Conservation (phyloP, 768 basidiomycete species). For the Tulasnella sp. region DNA sequence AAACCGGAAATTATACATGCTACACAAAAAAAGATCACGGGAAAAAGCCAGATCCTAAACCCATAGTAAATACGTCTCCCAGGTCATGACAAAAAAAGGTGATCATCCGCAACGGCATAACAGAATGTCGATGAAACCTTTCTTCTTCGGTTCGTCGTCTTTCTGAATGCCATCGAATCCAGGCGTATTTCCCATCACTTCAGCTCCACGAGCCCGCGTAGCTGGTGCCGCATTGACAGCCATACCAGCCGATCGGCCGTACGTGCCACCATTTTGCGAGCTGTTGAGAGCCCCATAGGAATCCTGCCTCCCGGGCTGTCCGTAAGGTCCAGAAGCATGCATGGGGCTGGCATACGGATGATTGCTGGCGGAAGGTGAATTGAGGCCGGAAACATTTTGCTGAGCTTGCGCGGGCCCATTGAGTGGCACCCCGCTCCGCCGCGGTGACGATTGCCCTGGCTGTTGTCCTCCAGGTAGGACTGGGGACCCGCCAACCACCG, state of each 20-base stretch:
- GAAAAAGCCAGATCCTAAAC: background rate
- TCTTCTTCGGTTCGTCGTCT: background rate
- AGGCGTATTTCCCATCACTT: background rate
- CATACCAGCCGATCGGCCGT: background rate
- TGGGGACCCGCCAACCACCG: background rate
- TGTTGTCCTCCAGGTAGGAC: background rate
- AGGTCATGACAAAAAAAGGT: background rate
- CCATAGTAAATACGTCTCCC: background rate
- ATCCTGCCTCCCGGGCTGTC: background rate
- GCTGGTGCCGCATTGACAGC: background rate
- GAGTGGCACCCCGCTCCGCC: background rate
- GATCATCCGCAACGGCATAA: background rate
- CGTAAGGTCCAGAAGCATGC: constrained; percentile 5
- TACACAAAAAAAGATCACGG: background rate
- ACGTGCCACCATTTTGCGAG: background rate
- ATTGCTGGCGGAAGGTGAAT: background rate
- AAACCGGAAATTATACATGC: background rate
- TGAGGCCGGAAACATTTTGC: background rate
- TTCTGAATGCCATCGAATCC: constrained; percentile 3
- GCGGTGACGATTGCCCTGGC: background rate
- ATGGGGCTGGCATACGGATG: constrained; percentile 9
- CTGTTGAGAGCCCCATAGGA: constrained; percentile 11
- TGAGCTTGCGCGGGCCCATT: background rate
- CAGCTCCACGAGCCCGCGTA: background rate
- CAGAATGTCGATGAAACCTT: background rate